Percentiles rank a stretch among this genome's conserved stretches.
phyloP scores from a whole-genome alignment of 139 green algal genomes.

The Raphidocelis subcapitata region DNA sequence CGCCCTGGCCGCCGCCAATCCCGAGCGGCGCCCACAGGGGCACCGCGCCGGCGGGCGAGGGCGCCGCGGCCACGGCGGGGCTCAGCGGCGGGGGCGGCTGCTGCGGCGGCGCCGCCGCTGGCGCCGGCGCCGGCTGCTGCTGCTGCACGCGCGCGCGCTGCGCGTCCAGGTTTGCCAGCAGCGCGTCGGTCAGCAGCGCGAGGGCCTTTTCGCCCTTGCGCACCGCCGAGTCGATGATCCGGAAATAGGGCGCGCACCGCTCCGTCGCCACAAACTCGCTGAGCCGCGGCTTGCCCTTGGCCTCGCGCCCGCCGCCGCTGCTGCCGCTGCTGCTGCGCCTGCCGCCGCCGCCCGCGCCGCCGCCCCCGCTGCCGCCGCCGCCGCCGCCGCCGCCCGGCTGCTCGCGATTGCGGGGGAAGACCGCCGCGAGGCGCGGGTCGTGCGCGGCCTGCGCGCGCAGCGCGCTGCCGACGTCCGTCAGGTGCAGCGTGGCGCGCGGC shows the following conservation, averaged over 20 bases:
- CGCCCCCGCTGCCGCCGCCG: not conserved
- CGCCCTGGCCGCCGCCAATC: no score
- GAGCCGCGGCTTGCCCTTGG: not conserved
- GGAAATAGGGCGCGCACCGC: not conserved
- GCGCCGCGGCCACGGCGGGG: no score
- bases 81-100: no score
- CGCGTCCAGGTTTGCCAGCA: not conserved
- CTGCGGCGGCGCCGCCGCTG: not conserved
- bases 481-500: not conserved
- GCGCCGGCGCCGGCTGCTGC: not conserved
- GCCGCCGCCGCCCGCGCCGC: not conserved
- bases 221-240: not conserved
- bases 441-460: not conserved
- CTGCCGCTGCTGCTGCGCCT: not conserved
- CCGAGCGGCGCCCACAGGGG: no score
- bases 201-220: slow-evolving; percentile 8
- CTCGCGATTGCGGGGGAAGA: not conserved
- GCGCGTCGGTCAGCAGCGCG: not conserved
- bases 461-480: not conserved
- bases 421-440: not conserved
- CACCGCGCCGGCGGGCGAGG: no score
- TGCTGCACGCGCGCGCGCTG: not conserved
- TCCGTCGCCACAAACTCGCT: not conserved
- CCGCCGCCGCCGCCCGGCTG: not conserved
- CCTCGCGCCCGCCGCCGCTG: not conserved